phyloP scores from a whole-genome alignment of 805 yeast genomes.

The Pichia exigua region DNA sequence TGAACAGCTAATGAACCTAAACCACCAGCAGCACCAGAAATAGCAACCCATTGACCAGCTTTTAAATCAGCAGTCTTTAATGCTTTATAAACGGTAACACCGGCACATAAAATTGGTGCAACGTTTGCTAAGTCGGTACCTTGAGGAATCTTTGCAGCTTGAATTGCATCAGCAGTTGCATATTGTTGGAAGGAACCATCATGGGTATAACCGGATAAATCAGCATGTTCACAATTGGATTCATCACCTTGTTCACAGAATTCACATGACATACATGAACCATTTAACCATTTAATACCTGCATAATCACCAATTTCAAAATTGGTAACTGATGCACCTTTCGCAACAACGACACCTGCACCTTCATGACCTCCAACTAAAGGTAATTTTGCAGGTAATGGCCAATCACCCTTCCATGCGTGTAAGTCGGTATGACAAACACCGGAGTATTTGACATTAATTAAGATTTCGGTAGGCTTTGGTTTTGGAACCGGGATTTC shows the following conservation, averaged over 20 bases:
- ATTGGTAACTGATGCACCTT: conserved; percentile 51
- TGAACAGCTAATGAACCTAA: conserved; percentile 44
- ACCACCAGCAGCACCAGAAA: conserved; percentile 47
- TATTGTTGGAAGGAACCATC: conserved; percentile 54
- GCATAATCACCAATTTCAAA: conserved; percentile 60
- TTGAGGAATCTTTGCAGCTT: conserved; percentile 39
- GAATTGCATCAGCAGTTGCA: conserved; percentile 46
- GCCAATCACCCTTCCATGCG: conserved; percentile 71
- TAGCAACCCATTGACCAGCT: conserved; percentile 46
- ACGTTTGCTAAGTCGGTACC: conserved; percentile 41
- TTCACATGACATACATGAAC: conserved; percentile 59
- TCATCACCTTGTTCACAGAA: conserved; percentile 51
- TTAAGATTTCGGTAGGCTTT: conserved; percentile 54
- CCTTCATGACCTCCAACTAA: conserved; percentile 71
- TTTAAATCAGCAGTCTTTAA: conserved; percentile 39
- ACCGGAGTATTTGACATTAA: conserved; percentile 65
- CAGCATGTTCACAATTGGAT: conserved; percentile 63
- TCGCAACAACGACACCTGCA: conserved; percentile 61
- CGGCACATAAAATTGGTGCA: conserved; percentile 46
- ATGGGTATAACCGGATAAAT: conserved; percentile 67
- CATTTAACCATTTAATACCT: conserved; percentile 64
- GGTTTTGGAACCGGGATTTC: conserved; percentile 69
- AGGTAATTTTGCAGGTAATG: conserved; percentile 50
- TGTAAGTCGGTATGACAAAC: conserved; percentile 71
- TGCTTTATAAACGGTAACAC: conserved; percentile 48